Evolutionary conservation across 306 rosid species (phyloP).

Genomic region (Nissolia schottii): DNA sequence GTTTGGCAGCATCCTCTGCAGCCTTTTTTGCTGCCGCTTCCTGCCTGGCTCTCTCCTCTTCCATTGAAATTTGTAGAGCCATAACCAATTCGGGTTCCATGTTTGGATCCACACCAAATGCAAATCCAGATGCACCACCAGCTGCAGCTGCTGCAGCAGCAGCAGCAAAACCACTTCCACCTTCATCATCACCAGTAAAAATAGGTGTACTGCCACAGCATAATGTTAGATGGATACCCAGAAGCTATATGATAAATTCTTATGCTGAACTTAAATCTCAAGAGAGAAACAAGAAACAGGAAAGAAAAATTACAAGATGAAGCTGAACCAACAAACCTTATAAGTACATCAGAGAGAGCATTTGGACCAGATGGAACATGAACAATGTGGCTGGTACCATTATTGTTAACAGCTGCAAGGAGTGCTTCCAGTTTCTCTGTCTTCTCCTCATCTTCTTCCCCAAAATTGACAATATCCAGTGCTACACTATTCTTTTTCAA

Average conservation of each 20-base stretch:
- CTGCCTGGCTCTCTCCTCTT: slow-evolving; percentile 99
- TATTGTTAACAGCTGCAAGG: slow-evolving; percentile 79
- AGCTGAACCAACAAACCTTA: slow-evolving; percentile 45
- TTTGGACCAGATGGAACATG: slow-evolving; percentile 44
- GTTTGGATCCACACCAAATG: slow-evolving; percentile 98
- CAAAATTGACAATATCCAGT: slow-evolving; percentile 83
- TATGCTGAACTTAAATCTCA: not conserved
- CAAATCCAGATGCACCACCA: slow-evolving; percentile 88
- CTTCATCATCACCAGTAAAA: slow-evolving; percentile 97
- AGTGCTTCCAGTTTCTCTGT: slow-evolving; percentile 81
- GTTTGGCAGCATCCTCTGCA: slow-evolving; percentile 76
- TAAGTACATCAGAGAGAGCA: slow-evolving; percentile 43
- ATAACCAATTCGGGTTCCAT: slow-evolving; percentile 98
- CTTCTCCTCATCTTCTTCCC: slow-evolving; percentile 91
- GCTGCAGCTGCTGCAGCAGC: slow-evolving; percentile 93
- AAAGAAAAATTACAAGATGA: slow-evolving; percentile 1
- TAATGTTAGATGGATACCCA: not conserved
- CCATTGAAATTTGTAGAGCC: slow-evolving; percentile 99
- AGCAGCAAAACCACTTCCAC: slow-evolving; percentile 92
- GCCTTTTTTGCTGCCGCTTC: slow-evolving; percentile 99
- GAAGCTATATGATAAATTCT: not conserved
- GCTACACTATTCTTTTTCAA: slow-evolving; percentile 89
- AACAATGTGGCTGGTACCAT: slow-evolving; percentile 56
- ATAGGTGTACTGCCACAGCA: slow-evolving; percentile 74
- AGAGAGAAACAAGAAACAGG: not conserved